Evolutionary conservation across 1,284 basidiomycete genomes (phyloP), one percentile per base, ranked within the genome.

Genomic region (Lentinula novae-zelandiae): DNA sequence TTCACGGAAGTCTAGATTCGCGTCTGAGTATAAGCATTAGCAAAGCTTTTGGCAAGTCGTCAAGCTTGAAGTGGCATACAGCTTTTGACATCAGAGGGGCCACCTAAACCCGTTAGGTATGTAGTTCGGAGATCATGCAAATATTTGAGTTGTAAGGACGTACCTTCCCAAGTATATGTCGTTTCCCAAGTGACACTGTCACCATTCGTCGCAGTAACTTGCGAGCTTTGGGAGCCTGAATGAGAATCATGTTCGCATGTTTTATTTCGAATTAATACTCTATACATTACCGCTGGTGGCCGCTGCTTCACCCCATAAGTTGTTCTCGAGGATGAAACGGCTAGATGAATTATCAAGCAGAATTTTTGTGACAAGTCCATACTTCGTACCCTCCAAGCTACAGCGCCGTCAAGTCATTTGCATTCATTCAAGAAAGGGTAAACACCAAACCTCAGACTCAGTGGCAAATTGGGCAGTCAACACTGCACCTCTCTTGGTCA

Each of bases 321-420:
- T 73, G 57, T 73, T 73, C 58, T 70, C 67, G 12, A 73, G 67
- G 33, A 66, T 66, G 57, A 71, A 73, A n/a, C 70, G 69, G 10
- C 68, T 70, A 46, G 20, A 33, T 22, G 36, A n/a, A 33, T 40
- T 15, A 46, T 48, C 20, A 39, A 34, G 20, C 17, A 34, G 7
- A 3, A n/a, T 36, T 3, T n/a, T 36, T 22, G 42, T 17, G 12
- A 5, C 2, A 20, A 56, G 49, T 46, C 55, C 48, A 44, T 33
- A 53, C 13, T 58, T 52, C 20, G 20, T 38, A 58, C 57, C 57
- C 57, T 48, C 57, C 48, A 50, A 38, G 46, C 56, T 57, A 22
- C 12, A 20, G 22, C 20, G 17, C 15, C n/a, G 20, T 53, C 34
- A 53, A 33, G 3, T 53, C 27, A 40, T 6, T 13, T 39, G 7